Conservation (phyloP, 495 filamentous ascomycete genomes). For the Cercophora newfieldiana region DNA sequence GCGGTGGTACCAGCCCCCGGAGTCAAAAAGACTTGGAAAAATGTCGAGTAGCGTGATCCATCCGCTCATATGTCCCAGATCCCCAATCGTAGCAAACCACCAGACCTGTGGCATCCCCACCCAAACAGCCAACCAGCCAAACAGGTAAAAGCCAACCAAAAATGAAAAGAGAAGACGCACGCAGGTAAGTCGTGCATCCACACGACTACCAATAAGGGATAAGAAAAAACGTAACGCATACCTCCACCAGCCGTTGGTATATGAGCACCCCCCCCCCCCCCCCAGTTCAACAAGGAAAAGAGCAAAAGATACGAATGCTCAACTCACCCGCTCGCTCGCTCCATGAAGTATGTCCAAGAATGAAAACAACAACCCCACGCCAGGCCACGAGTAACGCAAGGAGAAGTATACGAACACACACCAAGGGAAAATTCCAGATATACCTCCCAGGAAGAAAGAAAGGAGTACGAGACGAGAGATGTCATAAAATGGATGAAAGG, state of each 20-base stretch:
- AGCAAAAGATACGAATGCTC: no score
- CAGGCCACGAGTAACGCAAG: background rate
- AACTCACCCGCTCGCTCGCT: background rate
- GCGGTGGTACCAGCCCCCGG: background rate
- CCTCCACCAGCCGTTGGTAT: background rate
- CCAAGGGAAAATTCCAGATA: background rate
- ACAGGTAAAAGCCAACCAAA: background rate
- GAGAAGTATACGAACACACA: background rate
- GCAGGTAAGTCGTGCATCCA: background rate
- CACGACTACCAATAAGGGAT: background rate
- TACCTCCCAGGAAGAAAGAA: background rate
- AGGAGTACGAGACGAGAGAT: no score
- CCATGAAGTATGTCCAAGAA: background rate
- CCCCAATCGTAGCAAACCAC: no score
- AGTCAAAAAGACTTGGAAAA: background rate
- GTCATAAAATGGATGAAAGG: no score
- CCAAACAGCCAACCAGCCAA: background rate
- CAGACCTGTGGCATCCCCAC: no score
- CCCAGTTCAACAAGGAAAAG: no score
- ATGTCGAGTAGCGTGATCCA: background rate
- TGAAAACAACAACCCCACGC: background rate
- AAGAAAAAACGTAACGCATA: background rate
- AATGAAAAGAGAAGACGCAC: background rate
- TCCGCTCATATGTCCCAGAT: background rate
- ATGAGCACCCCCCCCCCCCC: background rate